A percentile compares a stretch with the other conserved stretches of the same genome.
These are phyloP conservation scores for Pythium dissotocum DNA, from an alignment of 352 stramenopile genomes.

Conservation along the genomic window DNA sequence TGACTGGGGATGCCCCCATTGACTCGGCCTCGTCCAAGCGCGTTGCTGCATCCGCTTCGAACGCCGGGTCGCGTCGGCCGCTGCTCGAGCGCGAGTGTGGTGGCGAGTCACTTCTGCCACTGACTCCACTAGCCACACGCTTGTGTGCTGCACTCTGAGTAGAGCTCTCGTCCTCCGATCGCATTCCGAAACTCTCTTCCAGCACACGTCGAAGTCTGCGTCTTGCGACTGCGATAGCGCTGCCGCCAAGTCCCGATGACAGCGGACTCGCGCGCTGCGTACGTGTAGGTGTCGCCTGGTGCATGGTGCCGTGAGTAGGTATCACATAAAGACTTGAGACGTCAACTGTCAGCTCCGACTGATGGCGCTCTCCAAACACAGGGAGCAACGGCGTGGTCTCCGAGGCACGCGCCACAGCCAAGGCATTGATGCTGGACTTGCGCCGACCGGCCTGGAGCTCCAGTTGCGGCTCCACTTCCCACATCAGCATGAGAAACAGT, in stretches of 20 bases:
- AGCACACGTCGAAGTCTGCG: constrained; percentile 40
- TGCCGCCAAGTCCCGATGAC: constrained; percentile 55
- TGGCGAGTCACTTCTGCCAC: constrained; percentile 11
- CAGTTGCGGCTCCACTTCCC: constrained; percentile 76
- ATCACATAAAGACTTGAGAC: neutral
- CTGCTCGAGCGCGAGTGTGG: constrained; percentile 22
- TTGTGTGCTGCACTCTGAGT: neutral
- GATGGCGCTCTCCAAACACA: neutral
- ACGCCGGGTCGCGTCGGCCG: constrained; percentile 16
- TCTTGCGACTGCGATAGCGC: constrained; percentile 50
- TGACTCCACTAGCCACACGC: constrained; percentile 9
- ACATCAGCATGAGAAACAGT: constrained; percentile 87
- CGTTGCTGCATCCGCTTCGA: neutral
- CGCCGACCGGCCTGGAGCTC: constrained; percentile 55
- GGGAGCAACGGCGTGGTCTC: constrained; percentile 55
- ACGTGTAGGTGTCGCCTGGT: constrained; percentile 5
- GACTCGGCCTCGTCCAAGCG: neutral
- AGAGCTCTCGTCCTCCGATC: constrained; percentile 27
- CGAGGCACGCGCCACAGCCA: constrained; percentile 22
- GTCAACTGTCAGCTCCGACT: constrained; percentile 22
- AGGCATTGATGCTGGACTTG: constrained; percentile 45
- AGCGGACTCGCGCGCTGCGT: constrained; percentile 55
- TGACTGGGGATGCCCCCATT: neutral
- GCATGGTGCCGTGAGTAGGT: neutral
- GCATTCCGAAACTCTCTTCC: constrained; percentile 32